These are phyloP conservation scores for Golubevia sp. DNA, from an alignment of 1,284 basidiomycete genomes.

Conservation along the genomic window DNA sequence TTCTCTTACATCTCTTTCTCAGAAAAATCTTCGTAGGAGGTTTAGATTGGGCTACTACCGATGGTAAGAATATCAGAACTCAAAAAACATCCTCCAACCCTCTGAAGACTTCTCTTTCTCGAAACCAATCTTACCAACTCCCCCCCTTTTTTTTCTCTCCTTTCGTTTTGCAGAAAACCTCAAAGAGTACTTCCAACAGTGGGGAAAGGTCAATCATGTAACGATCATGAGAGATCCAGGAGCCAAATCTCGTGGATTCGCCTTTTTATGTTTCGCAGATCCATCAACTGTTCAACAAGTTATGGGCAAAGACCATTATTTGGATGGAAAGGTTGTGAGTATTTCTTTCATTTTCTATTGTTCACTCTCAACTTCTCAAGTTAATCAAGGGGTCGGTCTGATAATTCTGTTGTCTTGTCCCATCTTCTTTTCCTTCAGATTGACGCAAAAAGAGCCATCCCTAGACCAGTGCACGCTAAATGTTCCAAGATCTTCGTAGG, in stretches of 20 bases:
- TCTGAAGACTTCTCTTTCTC: background rate
- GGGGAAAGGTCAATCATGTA: constrained; percentile 51
- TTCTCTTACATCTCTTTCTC: background rate
- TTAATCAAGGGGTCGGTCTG: too few relatives aligned
- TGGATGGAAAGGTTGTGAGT: constrained; percentile 58
- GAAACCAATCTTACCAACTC: background rate
- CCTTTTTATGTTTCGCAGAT: constrained; percentile 56
- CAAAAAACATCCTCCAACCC: background rate
- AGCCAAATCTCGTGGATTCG: constrained; percentile 55
- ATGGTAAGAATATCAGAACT: constrained; percentile 19
- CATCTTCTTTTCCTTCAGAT: constrained; percentile 25
- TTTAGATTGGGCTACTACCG: constrained; percentile 59
- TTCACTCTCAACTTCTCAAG: too few relatives aligned
- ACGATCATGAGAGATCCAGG: constrained; percentile 56
- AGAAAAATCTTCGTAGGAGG: constrained; percentile 61
- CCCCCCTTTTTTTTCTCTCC: background rate
- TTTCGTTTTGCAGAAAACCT: constrained; percentile 30
- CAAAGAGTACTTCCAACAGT: constrained; percentile 55
- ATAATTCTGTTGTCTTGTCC: background rate
- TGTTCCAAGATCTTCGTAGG: constrained; percentile 52
- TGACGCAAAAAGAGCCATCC: constrained; percentile 59
- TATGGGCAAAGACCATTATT: constrained; percentile 58
- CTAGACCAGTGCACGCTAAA: constrained; percentile 39
- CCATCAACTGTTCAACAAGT: constrained; percentile 57
- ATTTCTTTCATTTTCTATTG: background rate